phyloP scores from a whole-genome alignment of 2,329 filamentous ascomycete species.

The Trichoderma sp. region DNA sequence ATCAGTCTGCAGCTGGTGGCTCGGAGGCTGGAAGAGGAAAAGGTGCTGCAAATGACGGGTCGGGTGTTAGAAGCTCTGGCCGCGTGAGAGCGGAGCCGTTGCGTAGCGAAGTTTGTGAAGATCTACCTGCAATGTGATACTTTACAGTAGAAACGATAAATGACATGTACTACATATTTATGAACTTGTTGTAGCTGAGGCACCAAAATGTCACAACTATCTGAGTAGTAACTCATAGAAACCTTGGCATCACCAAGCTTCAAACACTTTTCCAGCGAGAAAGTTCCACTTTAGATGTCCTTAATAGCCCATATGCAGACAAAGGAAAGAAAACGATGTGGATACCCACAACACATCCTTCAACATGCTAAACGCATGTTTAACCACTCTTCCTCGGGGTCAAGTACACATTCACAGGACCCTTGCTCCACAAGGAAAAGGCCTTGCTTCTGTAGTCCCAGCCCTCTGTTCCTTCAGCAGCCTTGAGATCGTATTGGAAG shows the following conservation, averaged over 20 bases:
- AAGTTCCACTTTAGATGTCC: too few species aligned
- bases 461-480: conserved; percentile 29
- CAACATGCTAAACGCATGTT: too few species aligned
- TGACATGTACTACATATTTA: too few species aligned
- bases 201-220: too few species aligned
- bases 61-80: conserved; percentile 33
- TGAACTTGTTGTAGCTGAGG: too few species aligned
- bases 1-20: conserved; percentile 50
- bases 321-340: too few species aligned
- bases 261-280: too few species aligned
- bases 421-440: conserved; percentile 28
- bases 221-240: too few species aligned
- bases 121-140: background rate
- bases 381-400: conserved; percentile 5
- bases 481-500: conserved; percentile 37
- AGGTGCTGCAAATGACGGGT: conserved; percentile 42
- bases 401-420: conserved; percentile 16
- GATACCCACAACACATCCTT: too few species aligned
- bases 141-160: too few species aligned
- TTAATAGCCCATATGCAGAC: too few species aligned
- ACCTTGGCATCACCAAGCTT: too few species aligned
- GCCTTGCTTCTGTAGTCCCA: conserved; percentile 24
- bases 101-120: background rate
- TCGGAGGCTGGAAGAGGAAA: conserved; percentile 47
- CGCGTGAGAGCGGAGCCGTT: background rate